Percentiles rank a stretch among this genome's conserved stretches.
These are phyloP conservation scores for Lodderomyces elongisporus DNA, from an alignment of 1,139 yeast genomes.

Conservation along the genomic window DNA sequence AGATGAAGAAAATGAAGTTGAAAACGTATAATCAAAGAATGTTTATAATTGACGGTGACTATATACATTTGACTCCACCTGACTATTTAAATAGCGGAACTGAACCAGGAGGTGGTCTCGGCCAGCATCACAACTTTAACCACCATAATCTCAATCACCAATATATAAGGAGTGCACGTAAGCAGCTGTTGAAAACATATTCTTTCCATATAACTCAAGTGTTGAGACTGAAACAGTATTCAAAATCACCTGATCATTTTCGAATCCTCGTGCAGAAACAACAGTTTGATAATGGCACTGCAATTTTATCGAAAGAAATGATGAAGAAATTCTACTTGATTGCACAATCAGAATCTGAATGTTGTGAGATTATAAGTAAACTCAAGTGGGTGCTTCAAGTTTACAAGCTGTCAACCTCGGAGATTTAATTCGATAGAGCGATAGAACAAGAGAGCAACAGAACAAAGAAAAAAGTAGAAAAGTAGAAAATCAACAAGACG, in stretches of 20 bases:
- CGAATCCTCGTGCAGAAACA: conserved; percentile 72
- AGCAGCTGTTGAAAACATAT: conserved; percentile 62
- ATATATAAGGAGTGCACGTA: conserved; percentile 32
- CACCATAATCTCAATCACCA: conserved; percentile 41
- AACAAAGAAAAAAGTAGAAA: background rate
- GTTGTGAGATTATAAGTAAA: conserved; percentile 71
- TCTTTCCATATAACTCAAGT: conserved; percentile 85
- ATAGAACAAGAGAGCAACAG: no score
- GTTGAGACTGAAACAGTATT: conserved; percentile 68
- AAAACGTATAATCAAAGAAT: conserved; percentile 65
- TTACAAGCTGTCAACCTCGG: conserved; percentile 23
- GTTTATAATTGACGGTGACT: conserved; percentile 88
- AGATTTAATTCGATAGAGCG: no score
- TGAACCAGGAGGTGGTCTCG: no score
- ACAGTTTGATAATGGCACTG: conserved; percentile 36
- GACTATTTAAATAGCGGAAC: conserved; percentile 48
- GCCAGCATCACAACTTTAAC: conserved; percentile 18
- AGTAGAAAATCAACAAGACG: no score
- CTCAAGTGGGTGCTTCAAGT: conserved; percentile 51
- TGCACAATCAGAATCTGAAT: conserved; percentile 57
- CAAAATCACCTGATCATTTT: conserved; percentile 72
- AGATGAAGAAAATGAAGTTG: conserved; percentile 64
- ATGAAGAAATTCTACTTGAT: conserved; percentile 82
- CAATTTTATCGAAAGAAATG: conserved; percentile 21
- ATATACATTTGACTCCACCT: conserved; percentile 82